phyloP scores from a whole-genome alignment of 768 basidiomycete species.

The Pulveroboletus sp. region DNA sequence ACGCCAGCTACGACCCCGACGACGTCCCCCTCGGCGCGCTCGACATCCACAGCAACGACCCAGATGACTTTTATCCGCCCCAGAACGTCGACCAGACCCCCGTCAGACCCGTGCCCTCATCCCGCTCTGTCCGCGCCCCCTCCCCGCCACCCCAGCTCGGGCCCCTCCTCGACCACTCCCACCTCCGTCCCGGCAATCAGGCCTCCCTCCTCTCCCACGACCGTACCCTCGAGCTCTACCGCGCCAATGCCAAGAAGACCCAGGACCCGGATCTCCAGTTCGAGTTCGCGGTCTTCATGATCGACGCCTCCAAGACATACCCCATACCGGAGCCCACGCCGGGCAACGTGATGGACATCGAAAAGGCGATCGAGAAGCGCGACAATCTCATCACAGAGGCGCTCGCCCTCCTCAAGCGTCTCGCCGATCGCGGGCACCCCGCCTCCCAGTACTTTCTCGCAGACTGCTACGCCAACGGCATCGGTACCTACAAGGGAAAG shows the following conservation, averaged over 20 bases:
- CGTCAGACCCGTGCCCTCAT: constrained; percentile 38
- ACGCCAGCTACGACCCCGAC: constrained; percentile 37
- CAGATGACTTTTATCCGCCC: constrained; percentile 39
- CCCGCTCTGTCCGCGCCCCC: constrained; percentile 58
- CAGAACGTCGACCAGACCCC: constrained; percentile 26
- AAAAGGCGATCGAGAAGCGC: constrained; percentile 73
- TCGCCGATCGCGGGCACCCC: constrained; percentile 92
- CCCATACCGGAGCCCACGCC: constrained; percentile 67
- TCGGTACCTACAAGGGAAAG: constrained; percentile 81
- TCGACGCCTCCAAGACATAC: constrained; percentile 91
- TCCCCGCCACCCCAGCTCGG: constrained; percentile 56
- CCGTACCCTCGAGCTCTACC: constrained; percentile 94
- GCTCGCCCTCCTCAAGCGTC: constrained; percentile 76
- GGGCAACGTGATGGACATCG: constrained; percentile 75
- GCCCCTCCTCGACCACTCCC: constrained; percentile 84
- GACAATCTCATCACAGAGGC: constrained; percentile 91
- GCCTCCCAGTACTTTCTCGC: constrained; percentile 97
- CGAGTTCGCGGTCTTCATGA: constrained; percentile 98
- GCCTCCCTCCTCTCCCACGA: constrained; percentile 93
- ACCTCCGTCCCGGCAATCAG: constrained; percentile 88
- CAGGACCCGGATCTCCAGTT: constrained; percentile 97
- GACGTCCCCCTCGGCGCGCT: constrained; percentile 35
- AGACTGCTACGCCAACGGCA: constrained; percentile 98
- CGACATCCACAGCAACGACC: constrained; percentile 32
- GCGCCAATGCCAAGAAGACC: constrained; percentile 96